Conservation (phyloP, 495 filamentous ascomycete species). For the Neurospora tetrasperma region DNA sequence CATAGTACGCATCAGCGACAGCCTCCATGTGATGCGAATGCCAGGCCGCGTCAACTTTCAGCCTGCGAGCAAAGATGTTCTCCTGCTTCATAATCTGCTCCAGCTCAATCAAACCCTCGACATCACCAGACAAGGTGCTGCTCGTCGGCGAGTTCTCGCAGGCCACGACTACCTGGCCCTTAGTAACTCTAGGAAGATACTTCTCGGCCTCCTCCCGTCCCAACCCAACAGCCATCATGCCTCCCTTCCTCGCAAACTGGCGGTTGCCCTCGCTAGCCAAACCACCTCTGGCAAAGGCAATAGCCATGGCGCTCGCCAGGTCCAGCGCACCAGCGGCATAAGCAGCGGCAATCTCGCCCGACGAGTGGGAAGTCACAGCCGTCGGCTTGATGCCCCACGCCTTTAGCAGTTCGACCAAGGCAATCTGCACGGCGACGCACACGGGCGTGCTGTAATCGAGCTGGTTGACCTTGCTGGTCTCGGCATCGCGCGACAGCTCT, state of each 20-base stretch:
- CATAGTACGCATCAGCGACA: slow-evolving; percentile 28
- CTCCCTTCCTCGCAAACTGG: slow-evolving; percentile 20
- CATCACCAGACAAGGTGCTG: slow-evolving; percentile 37
- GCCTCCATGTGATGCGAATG: slow-evolving; percentile 37
- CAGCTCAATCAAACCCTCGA: slow-evolving; percentile 24
- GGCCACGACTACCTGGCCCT: slow-evolving; percentile 26
- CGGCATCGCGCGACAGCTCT: slow-evolving; percentile 18
- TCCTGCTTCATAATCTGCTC: slow-evolving; percentile 18
- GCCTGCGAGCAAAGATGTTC: slow-evolving; percentile 21
- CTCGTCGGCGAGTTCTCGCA: slow-evolving; percentile 40
- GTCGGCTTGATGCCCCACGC: slow-evolving; percentile 40
- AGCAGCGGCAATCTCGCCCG: slow-evolving; percentile 52
- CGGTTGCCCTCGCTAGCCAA: slow-evolving; percentile 15
- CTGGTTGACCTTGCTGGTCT: slow-evolving; percentile 15
- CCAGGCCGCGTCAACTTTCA: slow-evolving; percentile 33
- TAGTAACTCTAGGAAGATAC: slow-evolving; percentile 18
- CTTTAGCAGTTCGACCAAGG: slow-evolving; percentile 42
- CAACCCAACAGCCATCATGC: slow-evolving; percentile 37
- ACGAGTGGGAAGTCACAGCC: slow-evolving; percentile 50
- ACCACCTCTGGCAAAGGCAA: slow-evolving; percentile 31
- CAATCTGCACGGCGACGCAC: slow-evolving; percentile 42
- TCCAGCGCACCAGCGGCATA: slow-evolving; percentile 35
- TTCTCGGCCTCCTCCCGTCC: slow-evolving; percentile 11
- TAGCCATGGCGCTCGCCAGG: slow-evolving; percentile 34
- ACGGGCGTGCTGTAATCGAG: slow-evolving; percentile 31